Evolutionary conservation across 164 flowering plant species (phyloP), one percentile per base, ranked within the genome.

Genomic region (Berberis thunbergii): DNA sequence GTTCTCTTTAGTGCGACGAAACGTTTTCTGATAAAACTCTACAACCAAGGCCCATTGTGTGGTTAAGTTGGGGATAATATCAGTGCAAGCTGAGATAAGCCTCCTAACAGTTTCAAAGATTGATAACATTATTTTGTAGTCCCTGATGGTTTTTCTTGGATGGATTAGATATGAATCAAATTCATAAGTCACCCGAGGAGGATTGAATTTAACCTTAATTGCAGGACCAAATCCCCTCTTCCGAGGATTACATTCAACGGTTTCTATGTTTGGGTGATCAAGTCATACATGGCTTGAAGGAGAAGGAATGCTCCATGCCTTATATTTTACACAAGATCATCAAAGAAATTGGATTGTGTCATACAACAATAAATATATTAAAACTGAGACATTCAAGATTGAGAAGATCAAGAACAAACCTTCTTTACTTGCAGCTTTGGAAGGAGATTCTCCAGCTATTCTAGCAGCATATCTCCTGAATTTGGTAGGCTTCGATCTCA

Each of bases 231-330:
- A 86, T 67, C 89, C 92, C 61, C 76, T 81, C 0, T 83, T 78
- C 76, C 87, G 89, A 64, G 81, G 83, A 9, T 49, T 76, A 13
- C 78, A 86, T 66, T 74, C 81, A 4, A 66, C 83, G 2, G 59
- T 3, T 1, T 84, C 87, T 1, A 39, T 80, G 8, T 79, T 86
- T 63, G 92, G 92, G n/a, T 65, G 61, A 62, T 76, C 92, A 57
- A 83, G 73, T 50, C 62, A 79, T 41, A 65, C 57, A 1, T 84
- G 86, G 92, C 50, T 84, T 12, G 92, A 86, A 75, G 92, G 89
- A 59, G 87, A 86, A 77, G 92, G 89, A 50, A 83, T 85, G 87
- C 75, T 84, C 48, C 88, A 84, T 72, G 84, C 88, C 8, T 41
- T 86, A 39, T 79, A 84, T 61, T 84, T 84, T 45, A 45, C 13